A percentile compares a stretch with the other conserved stretches of the same genome.
Evolutionary conservation across 192 early-diverging fungal genomes (phyloP).

Genomic region (Entomortierella lignicola): DNA sequence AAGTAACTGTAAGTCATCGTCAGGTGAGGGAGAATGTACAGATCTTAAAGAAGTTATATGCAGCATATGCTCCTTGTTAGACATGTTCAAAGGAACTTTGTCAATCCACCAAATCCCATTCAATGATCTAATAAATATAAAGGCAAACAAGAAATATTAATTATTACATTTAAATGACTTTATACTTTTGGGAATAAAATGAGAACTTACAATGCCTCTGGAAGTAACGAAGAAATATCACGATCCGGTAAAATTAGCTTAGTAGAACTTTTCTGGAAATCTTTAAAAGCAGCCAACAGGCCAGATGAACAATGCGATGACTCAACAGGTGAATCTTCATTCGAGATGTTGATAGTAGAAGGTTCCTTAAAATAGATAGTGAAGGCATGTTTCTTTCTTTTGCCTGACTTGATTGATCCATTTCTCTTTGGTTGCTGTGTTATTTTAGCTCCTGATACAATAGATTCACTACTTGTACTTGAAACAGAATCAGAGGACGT

Average conservation of each 20-base stretch:
- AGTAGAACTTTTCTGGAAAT: neutral
- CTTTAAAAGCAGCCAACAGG: neutral
- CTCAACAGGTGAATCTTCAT: too few species aligned
- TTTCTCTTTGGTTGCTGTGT: neutral
- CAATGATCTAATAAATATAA: slow-evolving; percentile 1
- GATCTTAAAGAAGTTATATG: neutral
- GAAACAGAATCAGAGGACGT: too few species aligned
- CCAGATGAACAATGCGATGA: too few species aligned
- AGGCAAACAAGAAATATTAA: neutral
- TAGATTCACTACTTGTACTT: neutral
- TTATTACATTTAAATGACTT: neutral
- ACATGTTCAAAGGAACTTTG: neutral
- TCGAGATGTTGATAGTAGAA: too few species aligned
- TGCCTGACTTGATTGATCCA: too few species aligned
- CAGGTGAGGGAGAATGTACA: neutral
- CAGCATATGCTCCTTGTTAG: neutral
- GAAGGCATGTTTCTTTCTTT: too few species aligned
- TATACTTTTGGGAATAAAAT: too few species aligned
- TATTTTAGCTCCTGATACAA: neutral
- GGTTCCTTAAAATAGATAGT: too few species aligned
- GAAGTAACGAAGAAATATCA: neutral
- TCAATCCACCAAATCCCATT: slow-evolving; percentile 2
- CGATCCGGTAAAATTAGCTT: neutral
- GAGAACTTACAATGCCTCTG: neutral
- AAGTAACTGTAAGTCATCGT: neutral